Conservation (phyloP, 2,329 filamentous ascomycete genomes). For the Malbranchea zuffiana region DNA sequence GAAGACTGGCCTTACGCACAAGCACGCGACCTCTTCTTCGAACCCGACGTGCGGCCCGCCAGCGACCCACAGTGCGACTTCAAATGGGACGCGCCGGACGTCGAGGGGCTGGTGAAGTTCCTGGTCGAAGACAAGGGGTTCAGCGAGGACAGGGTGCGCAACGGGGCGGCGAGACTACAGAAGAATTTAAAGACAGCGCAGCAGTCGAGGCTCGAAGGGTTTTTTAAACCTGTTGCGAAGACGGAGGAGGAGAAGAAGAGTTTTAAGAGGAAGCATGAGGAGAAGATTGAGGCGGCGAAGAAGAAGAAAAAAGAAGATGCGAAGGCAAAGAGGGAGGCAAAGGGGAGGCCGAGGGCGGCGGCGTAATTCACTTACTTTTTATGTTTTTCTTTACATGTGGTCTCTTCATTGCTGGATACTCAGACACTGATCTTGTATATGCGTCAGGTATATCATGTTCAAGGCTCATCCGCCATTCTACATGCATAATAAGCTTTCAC, state of each 20-base stretch:
- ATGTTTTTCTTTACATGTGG: neutral
- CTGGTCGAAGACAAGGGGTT: constrained; percentile 93
- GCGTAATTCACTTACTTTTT: constrained; percentile 25
- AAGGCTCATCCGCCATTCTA: too few relatives aligned
- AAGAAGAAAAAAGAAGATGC: constrained; percentile 92
- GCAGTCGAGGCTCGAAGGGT: constrained; percentile 84
- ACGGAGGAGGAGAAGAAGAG: constrained; percentile 73
- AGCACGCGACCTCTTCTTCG: constrained; percentile 80
- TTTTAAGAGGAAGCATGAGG: constrained; percentile 86
- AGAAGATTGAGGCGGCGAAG: constrained; percentile 83
- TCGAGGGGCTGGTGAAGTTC: constrained; percentile 80
- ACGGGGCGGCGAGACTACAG: constrained; percentile 62
- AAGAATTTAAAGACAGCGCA: constrained; percentile 89
- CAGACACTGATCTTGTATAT: too few relatives aligned
- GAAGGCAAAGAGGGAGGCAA: constrained; percentile 87
- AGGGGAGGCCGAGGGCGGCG: constrained; percentile 68
- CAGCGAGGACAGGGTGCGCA: constrained; percentile 83
- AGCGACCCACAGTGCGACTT: constrained; percentile 86
- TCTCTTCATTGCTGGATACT: too few relatives aligned
- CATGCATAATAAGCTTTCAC: too few relatives aligned
- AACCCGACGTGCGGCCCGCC: constrained; percentile 75
- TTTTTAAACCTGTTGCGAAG: constrained; percentile 89
- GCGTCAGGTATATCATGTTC: too few relatives aligned
- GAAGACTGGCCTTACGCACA: constrained; percentile 97
- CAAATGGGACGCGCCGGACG: constrained; percentile 91